These are phyloP conservation scores for Pseudocercospora ulei DNA, from an alignment of 2,329 filamentous ascomycete genomes.

Conservation along the genomic window DNA sequence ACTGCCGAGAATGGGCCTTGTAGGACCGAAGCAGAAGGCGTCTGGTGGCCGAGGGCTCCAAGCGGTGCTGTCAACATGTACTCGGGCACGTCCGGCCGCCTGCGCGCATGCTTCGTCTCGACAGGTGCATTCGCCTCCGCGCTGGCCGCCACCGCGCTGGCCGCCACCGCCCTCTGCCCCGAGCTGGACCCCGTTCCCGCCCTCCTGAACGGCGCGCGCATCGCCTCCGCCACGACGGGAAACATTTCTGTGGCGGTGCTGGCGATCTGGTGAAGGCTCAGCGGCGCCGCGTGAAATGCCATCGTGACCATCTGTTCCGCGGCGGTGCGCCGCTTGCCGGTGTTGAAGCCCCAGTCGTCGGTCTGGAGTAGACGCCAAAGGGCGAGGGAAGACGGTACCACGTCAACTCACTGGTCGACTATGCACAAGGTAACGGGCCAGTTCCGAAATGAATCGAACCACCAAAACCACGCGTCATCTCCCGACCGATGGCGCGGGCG, in stretches of 20 bases:
- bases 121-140: constrained; percentile 1
- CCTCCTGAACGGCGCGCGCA: constrained; percentile 28
- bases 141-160: no score
- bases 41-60: constrained; percentile 8
- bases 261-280: constrained; percentile 42
- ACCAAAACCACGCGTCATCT: no score
- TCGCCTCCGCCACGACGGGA: constrained; percentile 35
- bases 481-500: no score
- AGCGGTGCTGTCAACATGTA: constrained; percentile 22
- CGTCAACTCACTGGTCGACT: no score
- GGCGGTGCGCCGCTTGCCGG: constrained; percentile 13
- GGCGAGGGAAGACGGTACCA: constrained; percentile 2
- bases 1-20: constrained; percentile 13
- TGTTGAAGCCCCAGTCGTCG: constrained; percentile 4
- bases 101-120: constrained; percentile 3
- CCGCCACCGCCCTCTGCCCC: neutral
- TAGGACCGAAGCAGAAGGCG: constrained; percentile 7
- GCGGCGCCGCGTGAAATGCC: constrained; percentile 44
- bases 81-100: constrained; percentile 8
- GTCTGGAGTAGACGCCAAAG: neutral
- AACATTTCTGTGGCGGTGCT: constrained; percentile 35
- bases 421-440: no score
- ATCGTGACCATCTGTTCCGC: constrained; percentile 32
- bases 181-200: neutral
- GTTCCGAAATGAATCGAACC: no score